Base-by-base conservation (phyloP, 805 yeast genomes). In the Teunomyces kruisii region DNA sequence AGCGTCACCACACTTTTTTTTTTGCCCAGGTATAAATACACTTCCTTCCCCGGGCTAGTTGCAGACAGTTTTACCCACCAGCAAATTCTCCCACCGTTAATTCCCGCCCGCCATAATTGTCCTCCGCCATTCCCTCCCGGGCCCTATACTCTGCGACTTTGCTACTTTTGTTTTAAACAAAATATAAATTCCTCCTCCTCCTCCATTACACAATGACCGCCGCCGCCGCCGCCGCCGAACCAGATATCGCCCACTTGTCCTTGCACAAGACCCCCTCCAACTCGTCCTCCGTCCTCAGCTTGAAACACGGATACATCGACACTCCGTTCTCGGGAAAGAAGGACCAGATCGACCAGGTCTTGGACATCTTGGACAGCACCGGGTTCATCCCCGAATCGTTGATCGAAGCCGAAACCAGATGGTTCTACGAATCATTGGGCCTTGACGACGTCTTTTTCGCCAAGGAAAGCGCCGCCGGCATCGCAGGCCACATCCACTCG, bases 401-500 rank as follows among this genome's bases (percentile, higher is more conserved):
- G 56, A 87, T 92, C 53, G 97, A 90, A 66, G 74, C 78, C 44
- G 98, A 92, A 68, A 84, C 92, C 6, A 79, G 75, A 39, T 90
- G 97, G 95, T 91, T 92, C 64, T 94, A 94, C 71, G 81, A 86
- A 46, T 68, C 79, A 32, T 75, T 92, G 53, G 97, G 97, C 22
- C 89, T 92, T 48, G 97, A 91, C 61, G 97, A 90, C 60, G 84
- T 88, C 26, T 92, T 87, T 67, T 91, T 92, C 62, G 94, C 94
- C 35, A 81, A 86, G 51, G 97, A 92, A 61, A 72, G 87, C 4
- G 86, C 91, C 10, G 81, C 78, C 43, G 87, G 84, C 49, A 86
- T 92, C 53, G 91, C 88, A 13, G 79, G 84, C 44, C 90, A 91
- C 59, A 88, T 92, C 55, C 86, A 86, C 59, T 86, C 97, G 8